Evolutionary conservation across 164 flowering plant genomes (phyloP), one percentile per base, ranked within the genome.

Genomic region (Dillenia turbinata): DNA sequence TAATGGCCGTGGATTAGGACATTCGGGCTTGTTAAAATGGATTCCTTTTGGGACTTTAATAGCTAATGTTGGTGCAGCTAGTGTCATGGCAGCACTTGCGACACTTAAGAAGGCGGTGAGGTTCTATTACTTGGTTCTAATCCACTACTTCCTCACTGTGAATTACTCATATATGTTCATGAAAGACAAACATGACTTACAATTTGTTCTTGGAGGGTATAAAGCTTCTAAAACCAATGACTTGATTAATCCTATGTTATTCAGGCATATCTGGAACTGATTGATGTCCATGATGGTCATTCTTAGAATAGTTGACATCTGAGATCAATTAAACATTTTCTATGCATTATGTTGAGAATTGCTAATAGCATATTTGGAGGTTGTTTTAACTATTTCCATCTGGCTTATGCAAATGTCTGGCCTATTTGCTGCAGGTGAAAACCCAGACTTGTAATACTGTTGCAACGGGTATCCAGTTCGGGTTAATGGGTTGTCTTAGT

Each of bases 21-120:
- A 56, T 57, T 55, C 58, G 6, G 79, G 82, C 24, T 40, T 10
- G 14, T 44, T 81, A 56, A 91, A 77, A 71, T 94, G 99, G 99
- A 64, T 94, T 17, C 97, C 97, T 9, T 83, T 89, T 66, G 99
- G 99, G 51, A 94, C 99, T 57, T 71, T 94, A 9, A 19, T 76
- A 57, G 97, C 93, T 63, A 94, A 94, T 72, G 85, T 91, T 43
- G 64, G 74, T 44, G 95, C 99, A 17, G 91, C 95, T 66, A 77
- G 83, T 57, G 52, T 85, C 62, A 94, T 91, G 97, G 97, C 97
- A 44, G 85, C 80, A 1, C 84, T 94, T 0, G 76, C 97, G 15
- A 77, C 83, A 26, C 44, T 79, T 44, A 86, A 81, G 69, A 79
- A 79, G 75, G 85, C 67, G 69, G 99, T 90, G 73, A 78, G 82